Conservation (phyloP, 495 filamentous ascomycete species). For the Aspergillus leporis region DNA sequence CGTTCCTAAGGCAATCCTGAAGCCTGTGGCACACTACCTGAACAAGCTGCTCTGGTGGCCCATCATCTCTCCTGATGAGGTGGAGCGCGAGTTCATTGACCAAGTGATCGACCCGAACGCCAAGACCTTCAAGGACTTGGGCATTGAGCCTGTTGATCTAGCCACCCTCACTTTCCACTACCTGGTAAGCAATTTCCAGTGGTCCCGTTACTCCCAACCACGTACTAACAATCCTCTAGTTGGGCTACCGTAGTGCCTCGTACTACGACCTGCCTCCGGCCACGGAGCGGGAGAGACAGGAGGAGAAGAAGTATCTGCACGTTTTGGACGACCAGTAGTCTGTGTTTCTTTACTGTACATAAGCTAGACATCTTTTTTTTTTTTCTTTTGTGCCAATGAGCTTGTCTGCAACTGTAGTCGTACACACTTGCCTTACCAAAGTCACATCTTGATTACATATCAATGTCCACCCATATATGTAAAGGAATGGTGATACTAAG, state of each 20-base stretch:
- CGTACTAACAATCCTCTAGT: conserved; percentile 47
- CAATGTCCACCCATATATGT: not conserved
- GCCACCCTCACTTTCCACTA: conserved; percentile 86
- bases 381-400: conserved; percentile 32
- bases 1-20: conserved; percentile 75
- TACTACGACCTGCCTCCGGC: conserved; percentile 92
- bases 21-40: conserved; percentile 67
- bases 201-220: conserved; percentile 22
- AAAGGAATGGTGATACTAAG: not conserved
- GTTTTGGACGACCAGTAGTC: conserved; percentile 83
- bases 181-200: conserved; percentile 60
- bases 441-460: not conserved
- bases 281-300: conserved; percentile 89
- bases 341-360: conserved; percentile 48
- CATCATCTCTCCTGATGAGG: conserved; percentile 75
- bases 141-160: conserved; percentile 81
- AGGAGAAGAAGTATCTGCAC: conserved; percentile 96
- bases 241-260: conserved; percentile 77
- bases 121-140: conserved; percentile 94
- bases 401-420: not conserved
- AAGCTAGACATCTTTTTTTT: conserved; percentile 39
- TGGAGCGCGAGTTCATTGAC: conserved; percentile 93
- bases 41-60: conserved; percentile 89
- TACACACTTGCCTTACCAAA: not conserved
- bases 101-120: conserved; percentile 87